Conservation (phyloP, 148 eudicot genomes). For the Hydrangea macrophylla region DNA sequence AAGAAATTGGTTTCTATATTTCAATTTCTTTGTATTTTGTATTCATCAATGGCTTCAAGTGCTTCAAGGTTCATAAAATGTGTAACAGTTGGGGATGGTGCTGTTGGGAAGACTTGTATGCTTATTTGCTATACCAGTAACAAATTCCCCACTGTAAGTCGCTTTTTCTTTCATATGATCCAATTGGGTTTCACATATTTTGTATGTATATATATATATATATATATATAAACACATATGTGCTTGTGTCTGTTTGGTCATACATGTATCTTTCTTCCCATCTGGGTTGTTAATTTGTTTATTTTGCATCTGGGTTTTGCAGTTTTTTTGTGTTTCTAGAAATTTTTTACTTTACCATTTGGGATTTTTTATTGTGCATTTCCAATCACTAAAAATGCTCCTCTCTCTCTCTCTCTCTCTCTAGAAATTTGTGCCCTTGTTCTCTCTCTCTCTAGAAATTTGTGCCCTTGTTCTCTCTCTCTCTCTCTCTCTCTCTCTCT, state of each 20-base stretch:
- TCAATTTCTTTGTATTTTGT: conserved; percentile 7
- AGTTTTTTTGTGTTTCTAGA: conserved; percentile 17
- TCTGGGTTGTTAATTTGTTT: conserved; percentile 18
- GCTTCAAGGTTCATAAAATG: conserved; percentile 59
- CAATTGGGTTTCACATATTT: neutral
- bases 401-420: neutral
- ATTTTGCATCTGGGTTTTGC: conserved; percentile 26
- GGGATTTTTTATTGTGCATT: conserved; percentile 12
- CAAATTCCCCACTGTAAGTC: conserved; percentile 63
- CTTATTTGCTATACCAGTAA: conserved; percentile 61
- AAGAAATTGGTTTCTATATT: neutral
- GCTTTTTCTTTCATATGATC: neutral
- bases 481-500: no score
- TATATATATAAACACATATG: neutral
- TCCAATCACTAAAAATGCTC: neutral
- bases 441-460: neutral
- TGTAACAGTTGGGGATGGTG: conserved; percentile 67
- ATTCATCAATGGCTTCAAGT: conserved; percentile 45
- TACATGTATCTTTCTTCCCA: neutral
- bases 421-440: neutral
- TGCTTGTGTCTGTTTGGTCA: neutral
- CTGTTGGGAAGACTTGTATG: conserved; percentile 69
- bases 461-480: no score
- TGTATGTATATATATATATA: no score
- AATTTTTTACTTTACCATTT: conserved; percentile 17